Conservation (phyloP, 768 basidiomycete species). For the Flagelloscypha sp. region DNA sequence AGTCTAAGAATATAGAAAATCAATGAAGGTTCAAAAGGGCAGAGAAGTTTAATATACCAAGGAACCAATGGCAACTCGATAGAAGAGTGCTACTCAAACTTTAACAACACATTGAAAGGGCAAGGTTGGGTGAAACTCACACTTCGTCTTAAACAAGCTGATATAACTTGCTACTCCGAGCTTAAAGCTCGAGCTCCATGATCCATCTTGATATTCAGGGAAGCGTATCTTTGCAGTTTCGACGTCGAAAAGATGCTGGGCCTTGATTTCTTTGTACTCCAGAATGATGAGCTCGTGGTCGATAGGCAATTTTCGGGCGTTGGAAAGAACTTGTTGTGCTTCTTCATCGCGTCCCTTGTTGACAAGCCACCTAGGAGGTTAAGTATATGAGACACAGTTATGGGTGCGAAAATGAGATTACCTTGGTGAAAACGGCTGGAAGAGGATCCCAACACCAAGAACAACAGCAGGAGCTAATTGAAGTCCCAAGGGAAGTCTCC, state of each 20-base stretch:
- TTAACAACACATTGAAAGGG: slow-evolving; percentile 1
- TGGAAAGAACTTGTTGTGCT: slow-evolving; percentile 54
- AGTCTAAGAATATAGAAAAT: no score
- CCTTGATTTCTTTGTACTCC: slow-evolving; percentile 67
- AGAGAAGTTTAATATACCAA: slow-evolving; percentile 35
- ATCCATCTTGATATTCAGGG: slow-evolving; percentile 59
- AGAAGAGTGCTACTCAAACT: slow-evolving; percentile 39
- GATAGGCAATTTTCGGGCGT: slow-evolving; percentile 44
- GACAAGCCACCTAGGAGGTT: slow-evolving; percentile 54
- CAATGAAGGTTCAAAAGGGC: no score
- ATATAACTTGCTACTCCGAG: slow-evolving; percentile 54
- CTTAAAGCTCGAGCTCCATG: slow-evolving; percentile 47
- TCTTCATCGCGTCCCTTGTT: slow-evolving; percentile 72
- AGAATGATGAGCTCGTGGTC: slow-evolving; percentile 63
- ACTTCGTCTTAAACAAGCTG: slow-evolving; percentile 48
- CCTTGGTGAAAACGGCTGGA: slow-evolving; percentile 77
- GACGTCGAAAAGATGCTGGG: slow-evolving; percentile 66
- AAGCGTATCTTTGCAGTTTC: slow-evolving; percentile 48
- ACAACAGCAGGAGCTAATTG: slow-evolving; percentile 70
- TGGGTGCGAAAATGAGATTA: slow-evolving; percentile 16
- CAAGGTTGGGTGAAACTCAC: neutral
- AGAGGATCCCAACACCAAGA: slow-evolving; percentile 61
- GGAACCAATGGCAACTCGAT: slow-evolving; percentile 55
- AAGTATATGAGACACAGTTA: neutral
- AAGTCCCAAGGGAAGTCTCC: slow-evolving; percentile 67